A percentile compares a stretch with the other conserved stretches of the same genome.
These are phyloP conservation scores for Cyphellophora europaea DNA, from an alignment of 2,329 filamentous ascomycete genomes.

Conservation along the genomic window DNA sequence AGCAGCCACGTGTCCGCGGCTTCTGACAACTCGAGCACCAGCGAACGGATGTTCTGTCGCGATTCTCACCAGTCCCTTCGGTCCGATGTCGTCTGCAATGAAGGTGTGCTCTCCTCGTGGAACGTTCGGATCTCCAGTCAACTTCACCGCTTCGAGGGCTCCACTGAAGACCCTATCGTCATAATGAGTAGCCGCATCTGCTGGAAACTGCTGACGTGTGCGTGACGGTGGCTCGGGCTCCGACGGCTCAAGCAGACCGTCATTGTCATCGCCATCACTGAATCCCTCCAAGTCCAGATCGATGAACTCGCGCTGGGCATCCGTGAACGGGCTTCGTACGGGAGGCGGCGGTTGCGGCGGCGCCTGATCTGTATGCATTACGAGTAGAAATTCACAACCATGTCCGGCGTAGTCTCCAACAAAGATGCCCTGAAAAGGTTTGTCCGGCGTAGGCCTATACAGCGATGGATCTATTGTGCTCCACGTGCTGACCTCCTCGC, in stretches of 20 bases:
- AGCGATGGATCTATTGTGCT: slow-evolving; percentile 64
- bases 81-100: slow-evolving; percentile 66
- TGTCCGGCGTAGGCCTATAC: slow-evolving; percentile 72
- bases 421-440: slow-evolving; percentile 86
- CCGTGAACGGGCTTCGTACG: too few species aligned
- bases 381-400: slow-evolving; percentile 76
- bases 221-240: too few species aligned
- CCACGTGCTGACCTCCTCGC: slow-evolving; percentile 49
- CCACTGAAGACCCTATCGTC: slow-evolving; percentile 34
- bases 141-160: slow-evolving; percentile 71
- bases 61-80: slow-evolving; percentile 52
- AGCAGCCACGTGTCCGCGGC: slow-evolving; percentile 68
- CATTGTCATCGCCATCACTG: too few species aligned
- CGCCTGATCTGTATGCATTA: slow-evolving; percentile 62
- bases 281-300: too few species aligned
- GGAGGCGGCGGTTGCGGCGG: slow-evolving; percentile 30
- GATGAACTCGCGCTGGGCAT: too few species aligned
- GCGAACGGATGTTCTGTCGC: slow-evolving; percentile 59
- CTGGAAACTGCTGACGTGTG: too few species aligned
- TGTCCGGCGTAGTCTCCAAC: slow-evolving; percentile 83
- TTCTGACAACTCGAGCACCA: slow-evolving; percentile 65
- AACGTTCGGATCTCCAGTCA: slow-evolving; percentile 86
- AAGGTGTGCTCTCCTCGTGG: slow-evolving; percentile 81
- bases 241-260: too few species aligned
- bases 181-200: neutral